Evolutionary conservation across 176 grass and related monocot genomes (phyloP).

Genomic region (Oryza glaberrima): DNA sequence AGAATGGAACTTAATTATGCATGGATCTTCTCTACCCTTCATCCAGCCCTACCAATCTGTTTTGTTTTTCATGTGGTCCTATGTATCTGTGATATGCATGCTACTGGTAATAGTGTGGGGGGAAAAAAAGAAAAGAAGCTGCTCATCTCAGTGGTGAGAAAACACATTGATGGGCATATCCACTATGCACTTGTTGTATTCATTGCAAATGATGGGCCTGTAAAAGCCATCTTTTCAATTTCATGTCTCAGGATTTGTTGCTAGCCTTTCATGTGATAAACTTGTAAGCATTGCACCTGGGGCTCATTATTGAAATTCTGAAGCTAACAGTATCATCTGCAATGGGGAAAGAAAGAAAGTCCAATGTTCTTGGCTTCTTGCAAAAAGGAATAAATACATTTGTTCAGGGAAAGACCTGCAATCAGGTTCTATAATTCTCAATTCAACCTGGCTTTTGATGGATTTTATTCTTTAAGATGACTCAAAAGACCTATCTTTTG

Average conservation of each 20-base stretch:
- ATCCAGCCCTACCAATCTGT: slow-evolving; percentile 5
- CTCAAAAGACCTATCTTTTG: not conserved
- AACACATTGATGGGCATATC: slow-evolving; percentile 42
- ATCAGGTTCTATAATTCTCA: not conserved
- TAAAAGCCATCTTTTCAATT: slow-evolving; percentile 31
- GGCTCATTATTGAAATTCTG: slow-evolving; percentile 23
- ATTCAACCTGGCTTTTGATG: not conserved
- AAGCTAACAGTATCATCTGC: slow-evolving; percentile 6
- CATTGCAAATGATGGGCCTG: slow-evolving; percentile 28
- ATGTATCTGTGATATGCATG: not conserved
- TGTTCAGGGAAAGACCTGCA: not conserved
- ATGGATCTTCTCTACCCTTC: not conserved
- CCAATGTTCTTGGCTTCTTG: not conserved
- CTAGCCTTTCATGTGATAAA: slow-evolving; percentile 12
- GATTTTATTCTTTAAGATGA: not conserved
- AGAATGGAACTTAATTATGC: not conserved
- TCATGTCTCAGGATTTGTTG: not conserved
- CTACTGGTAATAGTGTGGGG: not conserved
- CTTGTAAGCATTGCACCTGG: not conserved
- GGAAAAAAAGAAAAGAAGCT: not conserved
- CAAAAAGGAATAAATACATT: not conserved
- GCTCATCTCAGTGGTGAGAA: not conserved
- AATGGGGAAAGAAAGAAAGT: not conserved
- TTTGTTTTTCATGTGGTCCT: slow-evolving; percentile 27
- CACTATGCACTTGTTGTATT: slow-evolving; percentile 37